Evolutionary conservation across 352 stramenopile species (phyloP).

Genomic region (Thalassiosira sp.): DNA sequence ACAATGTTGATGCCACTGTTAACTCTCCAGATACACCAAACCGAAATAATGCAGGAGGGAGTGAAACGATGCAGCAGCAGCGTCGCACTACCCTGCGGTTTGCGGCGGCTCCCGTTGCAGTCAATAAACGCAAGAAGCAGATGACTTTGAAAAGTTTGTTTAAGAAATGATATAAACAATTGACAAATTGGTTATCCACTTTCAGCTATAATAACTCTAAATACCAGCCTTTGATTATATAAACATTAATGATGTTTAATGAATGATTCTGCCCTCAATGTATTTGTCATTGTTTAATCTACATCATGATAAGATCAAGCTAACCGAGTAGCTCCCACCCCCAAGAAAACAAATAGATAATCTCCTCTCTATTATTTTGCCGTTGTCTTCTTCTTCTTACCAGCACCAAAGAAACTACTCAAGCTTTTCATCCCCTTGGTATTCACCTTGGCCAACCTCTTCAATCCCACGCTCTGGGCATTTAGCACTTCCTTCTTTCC

Average conservation of each 20-base stretch:
- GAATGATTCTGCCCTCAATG: not conserved
- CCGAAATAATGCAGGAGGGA: not conserved
- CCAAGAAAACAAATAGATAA: not conserved
- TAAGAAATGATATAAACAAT: slow-evolving; percentile 14
- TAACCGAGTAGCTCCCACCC: not conserved
- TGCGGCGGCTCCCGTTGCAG: slow-evolving; percentile 23
- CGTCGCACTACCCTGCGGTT: slow-evolving; percentile 22
- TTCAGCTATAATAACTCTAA: not conserved
- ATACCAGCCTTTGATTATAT: slow-evolving; percentile 5
- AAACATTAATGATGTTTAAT: slow-evolving; percentile 3
- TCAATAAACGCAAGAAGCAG: slow-evolving; percentile 46
- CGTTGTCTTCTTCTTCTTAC: slow-evolving; percentile 49
- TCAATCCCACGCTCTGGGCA: slow-evolving; percentile 57
- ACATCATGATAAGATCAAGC: not conserved
- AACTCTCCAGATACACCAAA: not conserved
- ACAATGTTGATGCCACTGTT: not conserved
- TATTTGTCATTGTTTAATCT: slow-evolving; percentile 13
- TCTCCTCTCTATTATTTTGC: not conserved
- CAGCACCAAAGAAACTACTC: slow-evolving; percentile 69
- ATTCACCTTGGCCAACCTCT: slow-evolving; percentile 71
- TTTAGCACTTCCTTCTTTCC: slow-evolving; percentile 35
- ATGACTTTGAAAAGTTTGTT: slow-evolving; percentile 40
- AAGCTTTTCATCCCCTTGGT: slow-evolving; percentile 79
- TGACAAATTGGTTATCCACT: not conserved
- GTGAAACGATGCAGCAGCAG: slow-evolving; percentile 6